These are phyloP conservation scores for Aspergillus aculeatus DNA, from an alignment of 2,329 filamentous ascomycete genomes.

Conservation along the genomic window DNA sequence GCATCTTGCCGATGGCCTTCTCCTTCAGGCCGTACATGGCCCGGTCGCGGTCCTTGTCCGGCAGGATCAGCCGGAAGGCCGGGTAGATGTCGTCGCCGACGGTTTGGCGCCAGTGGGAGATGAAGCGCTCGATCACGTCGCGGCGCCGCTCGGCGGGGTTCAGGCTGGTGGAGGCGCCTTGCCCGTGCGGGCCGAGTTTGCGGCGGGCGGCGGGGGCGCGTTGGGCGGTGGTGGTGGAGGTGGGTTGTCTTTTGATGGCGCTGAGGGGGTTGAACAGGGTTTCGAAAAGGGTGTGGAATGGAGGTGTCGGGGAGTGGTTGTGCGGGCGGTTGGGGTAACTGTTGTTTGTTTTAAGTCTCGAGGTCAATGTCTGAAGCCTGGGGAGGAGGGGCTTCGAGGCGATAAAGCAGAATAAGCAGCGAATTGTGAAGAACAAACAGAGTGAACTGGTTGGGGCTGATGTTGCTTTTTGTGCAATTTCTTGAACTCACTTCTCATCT, in stretches of 20 bases:
- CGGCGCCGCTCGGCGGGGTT: conserved; percentile 76
- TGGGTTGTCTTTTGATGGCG: conserved; percentile 72
- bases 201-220: conserved; percentile 50
- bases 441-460: too few species aligned
- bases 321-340: conserved; percentile 79
- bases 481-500: conserved; percentile 30
- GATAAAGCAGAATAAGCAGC: too few species aligned
- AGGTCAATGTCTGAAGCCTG: neutral
- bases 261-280: conserved; percentile 77
- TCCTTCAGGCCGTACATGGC: conserved; percentile 95
- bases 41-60: conserved; percentile 87
- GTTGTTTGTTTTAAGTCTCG: neutral
- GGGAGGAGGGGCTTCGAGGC: too few species aligned
- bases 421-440: too few species aligned
- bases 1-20: conserved; percentile 79
- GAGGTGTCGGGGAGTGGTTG: conserved; percentile 75
- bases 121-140: conserved; percentile 81
- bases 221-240: conserved; percentile 53
- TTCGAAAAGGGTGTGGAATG: conserved; percentile 76
- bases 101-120: conserved; percentile 79
- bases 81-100: conserved; percentile 93
- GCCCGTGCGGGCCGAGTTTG: conserved; percentile 61
- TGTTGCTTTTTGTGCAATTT: too few species aligned
- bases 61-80: conserved; percentile 84
- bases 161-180: conserved; percentile 43